Conservation (phyloP, 768 basidiomycete genomes). For the Gyrodon lividus region DNA sequence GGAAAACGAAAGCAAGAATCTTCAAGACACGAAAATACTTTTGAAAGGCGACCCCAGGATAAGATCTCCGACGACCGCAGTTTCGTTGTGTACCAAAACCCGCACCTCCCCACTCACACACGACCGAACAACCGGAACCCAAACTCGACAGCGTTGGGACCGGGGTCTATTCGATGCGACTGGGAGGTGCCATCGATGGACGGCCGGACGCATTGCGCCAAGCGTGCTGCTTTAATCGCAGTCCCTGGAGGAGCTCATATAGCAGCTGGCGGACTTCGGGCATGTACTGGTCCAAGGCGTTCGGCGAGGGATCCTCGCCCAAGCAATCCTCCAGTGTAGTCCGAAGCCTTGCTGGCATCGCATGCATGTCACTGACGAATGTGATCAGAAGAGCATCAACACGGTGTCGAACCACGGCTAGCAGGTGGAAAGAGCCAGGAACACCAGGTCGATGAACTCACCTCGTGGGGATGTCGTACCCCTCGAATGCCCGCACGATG, state of each 20-base stretch:
- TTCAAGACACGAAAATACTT: not conserved
- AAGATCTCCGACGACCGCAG: too few relatives aligned
- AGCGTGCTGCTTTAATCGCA: constrained; percentile 42
- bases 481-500: constrained; percentile 71
- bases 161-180: constrained; percentile 1
- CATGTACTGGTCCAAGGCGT: constrained; percentile 35
- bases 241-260: constrained; percentile 39
- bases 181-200: constrained; percentile 8
- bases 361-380: constrained; percentile 37
- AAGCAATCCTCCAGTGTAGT: constrained; percentile 42
- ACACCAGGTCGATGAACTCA: constrained; percentile 34
- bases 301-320: constrained; percentile 39
- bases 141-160: not conserved
- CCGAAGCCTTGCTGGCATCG: constrained; percentile 39
- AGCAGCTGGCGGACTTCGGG: constrained; percentile 38
- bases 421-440: not conserved
- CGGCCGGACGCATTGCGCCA: constrained; percentile 26
- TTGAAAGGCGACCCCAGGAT: not conserved
- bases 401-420: not conserved
- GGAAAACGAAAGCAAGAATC: not conserved
- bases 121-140: not conserved
- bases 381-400: not conserved
- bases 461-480: constrained; percentile 76
- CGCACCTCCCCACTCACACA: not conserved
- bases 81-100: not conserved